Evolutionary conservation across 805 yeast species (phyloP).

Genomic region (Schwanniomyces occidentalis): DNA sequence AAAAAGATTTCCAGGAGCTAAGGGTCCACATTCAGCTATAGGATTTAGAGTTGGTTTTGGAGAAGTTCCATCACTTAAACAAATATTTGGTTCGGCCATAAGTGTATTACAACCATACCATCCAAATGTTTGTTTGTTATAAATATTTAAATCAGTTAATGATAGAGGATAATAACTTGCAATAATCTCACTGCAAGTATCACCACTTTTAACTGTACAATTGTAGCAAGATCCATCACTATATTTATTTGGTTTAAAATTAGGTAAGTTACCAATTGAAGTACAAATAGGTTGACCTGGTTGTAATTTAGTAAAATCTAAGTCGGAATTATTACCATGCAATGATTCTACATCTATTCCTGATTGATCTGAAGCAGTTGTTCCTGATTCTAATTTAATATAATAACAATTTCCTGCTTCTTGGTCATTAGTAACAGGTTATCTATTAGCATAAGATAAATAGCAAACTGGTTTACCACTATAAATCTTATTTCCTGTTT

Average conservation of each 20-base stretch:
- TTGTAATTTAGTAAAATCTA: slow-evolving; percentile 8
- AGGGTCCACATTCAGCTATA: slow-evolving; percentile 19
- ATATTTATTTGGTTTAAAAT: slow-evolving; percentile 9
- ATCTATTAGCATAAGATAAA: slow-evolving; percentile 9
- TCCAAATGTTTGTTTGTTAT: slow-evolving; percentile 13
- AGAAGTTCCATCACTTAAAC: slow-evolving; percentile 16
- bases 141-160: slow-evolving; percentile 6
- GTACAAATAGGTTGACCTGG: slow-evolving; percentile 12
- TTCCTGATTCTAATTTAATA: slow-evolving; percentile 5
- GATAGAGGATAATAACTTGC: slow-evolving; percentile 8
- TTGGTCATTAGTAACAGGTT: slow-evolving; percentile 7
- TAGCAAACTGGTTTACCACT: too few relatives aligned
- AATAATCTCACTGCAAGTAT: too few relatives aligned
- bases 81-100: slow-evolving; percentile 9
- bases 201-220: slow-evolving; percentile 10
- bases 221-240: slow-evolving; percentile 14
- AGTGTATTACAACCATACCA: slow-evolving; percentile 16
- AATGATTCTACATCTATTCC: slow-evolving; percentile 11
- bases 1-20: slow-evolving; percentile 16
- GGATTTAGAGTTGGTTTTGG: slow-evolving; percentile 15
- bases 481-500: slow-evolving; percentile 10
- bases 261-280: slow-evolving; percentile 9
- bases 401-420: slow-evolving; percentile 11
- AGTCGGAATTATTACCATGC: slow-evolving; percentile 9
- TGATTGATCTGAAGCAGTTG: slow-evolving; percentile 1